Percentiles rank a stretch among this genome's conserved stretches.
phyloP scores from a whole-genome alignment of 2,329 filamentous ascomycete species.

The Fusarium albidum region DNA sequence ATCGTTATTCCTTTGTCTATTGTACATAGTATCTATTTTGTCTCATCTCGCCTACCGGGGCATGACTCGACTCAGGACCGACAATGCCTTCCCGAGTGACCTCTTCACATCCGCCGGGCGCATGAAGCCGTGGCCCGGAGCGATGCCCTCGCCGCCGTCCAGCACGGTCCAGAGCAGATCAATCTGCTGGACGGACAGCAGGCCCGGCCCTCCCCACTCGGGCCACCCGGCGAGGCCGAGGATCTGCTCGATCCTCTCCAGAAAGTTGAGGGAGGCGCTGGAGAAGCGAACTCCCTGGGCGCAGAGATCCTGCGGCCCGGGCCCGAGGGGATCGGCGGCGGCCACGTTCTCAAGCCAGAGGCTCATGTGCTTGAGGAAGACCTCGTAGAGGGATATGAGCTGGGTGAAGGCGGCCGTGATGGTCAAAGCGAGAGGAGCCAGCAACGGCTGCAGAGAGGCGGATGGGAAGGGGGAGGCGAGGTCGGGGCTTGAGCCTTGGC shows the following conservation, averaged over 20 bases:
- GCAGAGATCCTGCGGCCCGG: background rate
- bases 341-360: background rate
- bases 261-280: background rate
- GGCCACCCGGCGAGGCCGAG: background rate
- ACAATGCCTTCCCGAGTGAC: too few species aligned
- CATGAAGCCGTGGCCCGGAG: too few species aligned
- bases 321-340: too few species aligned
- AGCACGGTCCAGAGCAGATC: background rate
- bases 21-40: too few species aligned
- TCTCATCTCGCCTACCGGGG: too few species aligned
- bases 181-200: background rate
- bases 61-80: too few species aligned
- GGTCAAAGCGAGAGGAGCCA: background rate
- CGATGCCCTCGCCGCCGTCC: too few species aligned
- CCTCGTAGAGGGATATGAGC: constrained; percentile 1
- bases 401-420: background rate
- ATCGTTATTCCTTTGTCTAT: too few species aligned
- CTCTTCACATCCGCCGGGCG: too few species aligned
- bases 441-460: background rate
- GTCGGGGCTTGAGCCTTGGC: too few species aligned
- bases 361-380: background rate
- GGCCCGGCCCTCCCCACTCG: background rate
- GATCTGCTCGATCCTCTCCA: background rate
- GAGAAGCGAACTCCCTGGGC: background rate
- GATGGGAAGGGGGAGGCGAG: too few species aligned